phyloP scores from a whole-genome alignment of 805 yeast species.

The Metschnikowia hibisci region DNA sequence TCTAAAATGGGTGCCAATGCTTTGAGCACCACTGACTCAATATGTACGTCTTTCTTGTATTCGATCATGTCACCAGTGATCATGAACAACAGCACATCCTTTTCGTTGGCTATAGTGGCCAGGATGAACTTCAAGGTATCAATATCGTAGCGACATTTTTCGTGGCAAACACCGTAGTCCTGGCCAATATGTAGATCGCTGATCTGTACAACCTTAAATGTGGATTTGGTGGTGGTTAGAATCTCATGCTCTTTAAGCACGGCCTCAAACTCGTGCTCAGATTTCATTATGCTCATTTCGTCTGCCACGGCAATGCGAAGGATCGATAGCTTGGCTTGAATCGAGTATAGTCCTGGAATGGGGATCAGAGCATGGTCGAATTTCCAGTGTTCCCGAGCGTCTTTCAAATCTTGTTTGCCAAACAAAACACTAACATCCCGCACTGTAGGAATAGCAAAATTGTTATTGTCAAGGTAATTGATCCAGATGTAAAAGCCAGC shows the following conservation, averaged over 20 bases:
- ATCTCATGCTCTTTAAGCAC: slow-evolving; percentile 16
- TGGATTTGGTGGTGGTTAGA: slow-evolving; percentile 15
- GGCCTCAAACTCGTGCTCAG: slow-evolving; percentile 14
- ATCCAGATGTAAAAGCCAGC: slow-evolving; percentile 13
- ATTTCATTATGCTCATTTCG: slow-evolving; percentile 10
- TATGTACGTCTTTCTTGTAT: slow-evolving; percentile 22
- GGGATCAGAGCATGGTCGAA: slow-evolving; percentile 17
- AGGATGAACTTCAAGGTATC: slow-evolving; percentile 30
- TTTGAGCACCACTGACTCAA: slow-evolving; percentile 29
- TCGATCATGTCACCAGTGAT: slow-evolving; percentile 41
- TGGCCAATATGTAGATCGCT: slow-evolving; percentile 40
- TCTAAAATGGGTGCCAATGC: slow-evolving; percentile 31
- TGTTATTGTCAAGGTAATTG: slow-evolving; percentile 10
- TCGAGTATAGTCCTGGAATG: slow-evolving; percentile 14
- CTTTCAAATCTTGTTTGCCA: slow-evolving; percentile 29
- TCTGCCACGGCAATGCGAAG: slow-evolving; percentile 18
- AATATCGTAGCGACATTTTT: slow-evolving; percentile 25
- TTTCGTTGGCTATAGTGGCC: slow-evolving; percentile 24
- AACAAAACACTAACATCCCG: slow-evolving; percentile 28
- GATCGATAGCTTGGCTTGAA: slow-evolving; percentile 21
- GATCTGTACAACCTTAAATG: slow-evolving; percentile 34
- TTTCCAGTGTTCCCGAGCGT: slow-evolving; percentile 25
- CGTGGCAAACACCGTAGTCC: slow-evolving; percentile 22
- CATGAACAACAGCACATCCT: slow-evolving; percentile 32
- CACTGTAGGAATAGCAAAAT: slow-evolving; percentile 16